Evolutionary conservation across 805 yeast genomes (phyloP).

Genomic region (Citeromyces matritensis): DNA sequence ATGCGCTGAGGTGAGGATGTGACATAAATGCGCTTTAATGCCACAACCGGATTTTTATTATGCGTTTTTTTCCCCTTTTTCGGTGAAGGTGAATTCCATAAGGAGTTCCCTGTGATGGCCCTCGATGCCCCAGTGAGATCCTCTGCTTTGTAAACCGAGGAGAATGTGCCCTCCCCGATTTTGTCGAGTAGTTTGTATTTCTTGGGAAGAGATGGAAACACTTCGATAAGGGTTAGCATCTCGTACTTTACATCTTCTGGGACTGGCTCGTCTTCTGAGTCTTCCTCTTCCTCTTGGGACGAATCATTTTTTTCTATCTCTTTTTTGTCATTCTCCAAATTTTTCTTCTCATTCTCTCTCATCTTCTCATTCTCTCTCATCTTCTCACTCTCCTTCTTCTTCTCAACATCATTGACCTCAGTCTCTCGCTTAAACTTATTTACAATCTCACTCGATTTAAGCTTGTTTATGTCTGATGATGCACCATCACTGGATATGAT

Average conservation of each 20-base stretch:
- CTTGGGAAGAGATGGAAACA: conserved; percentile 14
- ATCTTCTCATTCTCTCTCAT: neutral
- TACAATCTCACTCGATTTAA: no score
- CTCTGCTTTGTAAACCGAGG: conserved; percentile 52
- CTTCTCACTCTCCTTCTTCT: neutral
- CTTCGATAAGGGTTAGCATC: conserved; percentile 9
- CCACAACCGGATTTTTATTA: conserved; percentile 39
- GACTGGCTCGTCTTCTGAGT: conserved; percentile 4
- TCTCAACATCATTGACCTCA: neutral
- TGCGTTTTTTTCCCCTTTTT: conserved; percentile 12
- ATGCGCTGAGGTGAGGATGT: conserved; percentile 92
- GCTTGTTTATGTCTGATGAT: no score
- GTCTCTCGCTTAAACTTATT: no score
- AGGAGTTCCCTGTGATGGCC: conserved; percentile 9
- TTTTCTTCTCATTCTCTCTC: neutral
- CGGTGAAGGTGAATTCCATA: conserved; percentile 14
- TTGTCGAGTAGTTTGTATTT: conserved; percentile 25
- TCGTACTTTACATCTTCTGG: conserved; percentile 18
- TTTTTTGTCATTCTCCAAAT: neutral
- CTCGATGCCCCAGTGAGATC: conserved; percentile 13
- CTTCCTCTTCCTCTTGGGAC: neutral
- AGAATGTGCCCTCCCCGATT: conserved; percentile 78
- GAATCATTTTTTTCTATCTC: neutral
- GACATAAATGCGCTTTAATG: conserved; percentile 85
- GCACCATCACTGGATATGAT: no score